Conservation (phyloP, 1,139 yeast species). For the Wickerhamomyces sp. region DNA sequence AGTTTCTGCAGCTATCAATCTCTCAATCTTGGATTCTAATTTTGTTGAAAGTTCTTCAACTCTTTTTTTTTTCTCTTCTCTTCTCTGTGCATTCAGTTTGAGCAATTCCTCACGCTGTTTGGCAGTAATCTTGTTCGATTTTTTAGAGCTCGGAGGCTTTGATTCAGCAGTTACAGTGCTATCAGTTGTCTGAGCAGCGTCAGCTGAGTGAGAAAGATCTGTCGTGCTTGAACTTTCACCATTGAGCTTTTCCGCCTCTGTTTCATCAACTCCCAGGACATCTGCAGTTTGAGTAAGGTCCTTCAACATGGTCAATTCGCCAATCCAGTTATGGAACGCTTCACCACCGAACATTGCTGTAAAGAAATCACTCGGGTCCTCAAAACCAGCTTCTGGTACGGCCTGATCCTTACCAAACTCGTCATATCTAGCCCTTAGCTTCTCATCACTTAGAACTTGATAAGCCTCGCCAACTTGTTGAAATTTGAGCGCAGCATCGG, state of each 20-base stretch:
- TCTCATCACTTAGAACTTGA: slow-evolving; percentile 60
- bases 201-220: slow-evolving; percentile 7
- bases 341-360: slow-evolving; percentile 77
- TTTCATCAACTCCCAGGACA: slow-evolving; percentile 30
- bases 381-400: slow-evolving; percentile 65
- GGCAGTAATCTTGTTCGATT: slow-evolving; percentile 34
- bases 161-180: not conserved
- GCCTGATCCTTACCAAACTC: slow-evolving; percentile 62
- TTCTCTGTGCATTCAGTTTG: slow-evolving; percentile 51
- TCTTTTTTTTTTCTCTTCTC: slow-evolving; percentile 49
- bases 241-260: slow-evolving; percentile 16
- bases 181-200: not conserved
- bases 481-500: slow-evolving; percentile 61
- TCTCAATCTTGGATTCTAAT: slow-evolving; percentile 39
- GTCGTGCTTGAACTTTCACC: slow-evolving; percentile 2
- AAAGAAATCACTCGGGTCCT: slow-evolving; percentile 67
- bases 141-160: slow-evolving; percentile 5
- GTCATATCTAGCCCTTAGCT: slow-evolving; percentile 58
- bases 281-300: slow-evolving; percentile 59
- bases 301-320: slow-evolving; percentile 60
- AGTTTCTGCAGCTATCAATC: slow-evolving; percentile 27
- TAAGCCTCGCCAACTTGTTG: slow-evolving; percentile 71
- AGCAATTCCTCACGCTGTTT: slow-evolving; percentile 53
- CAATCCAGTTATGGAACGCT: slow-evolving; percentile 70
- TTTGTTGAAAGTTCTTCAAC: slow-evolving; percentile 47